These are phyloP conservation scores for Prunus davidiana DNA, from an alignment of 306 rosid genomes.

Conservation along the genomic window DNA sequence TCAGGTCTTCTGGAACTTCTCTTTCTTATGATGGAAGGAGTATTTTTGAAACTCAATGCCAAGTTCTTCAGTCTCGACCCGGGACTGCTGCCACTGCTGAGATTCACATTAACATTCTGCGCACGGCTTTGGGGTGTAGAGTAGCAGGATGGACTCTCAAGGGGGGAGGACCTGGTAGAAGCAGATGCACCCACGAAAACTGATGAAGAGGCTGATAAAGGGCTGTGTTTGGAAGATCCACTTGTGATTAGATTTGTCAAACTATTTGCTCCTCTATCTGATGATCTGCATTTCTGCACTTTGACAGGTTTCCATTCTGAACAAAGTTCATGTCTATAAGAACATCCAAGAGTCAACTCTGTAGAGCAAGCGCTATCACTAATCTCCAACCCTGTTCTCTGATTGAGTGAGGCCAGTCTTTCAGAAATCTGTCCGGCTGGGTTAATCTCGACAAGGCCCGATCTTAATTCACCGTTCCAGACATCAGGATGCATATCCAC, in stretches of 20 bases:
- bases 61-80: slow-evolving; percentile 38
- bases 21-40: slow-evolving; percentile 61
- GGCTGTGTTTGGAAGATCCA: neutral
- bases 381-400: slow-evolving; percentile 11
- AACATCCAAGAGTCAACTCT: slow-evolving; percentile 21
- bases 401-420: slow-evolving; percentile 26
- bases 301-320: slow-evolving; percentile 1
- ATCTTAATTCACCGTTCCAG: slow-evolving; percentile 1
- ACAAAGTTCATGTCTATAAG: slow-evolving; percentile 4
- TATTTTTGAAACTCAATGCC: slow-evolving; percentile 48
- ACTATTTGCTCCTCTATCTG: neutral
- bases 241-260: neutral
- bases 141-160: neutral
- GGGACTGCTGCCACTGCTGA: slow-evolving; percentile 31
- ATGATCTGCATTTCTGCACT: slow-evolving; percentile 2
- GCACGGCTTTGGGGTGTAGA: slow-evolving; percentile 17
- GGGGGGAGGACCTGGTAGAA: neutral
- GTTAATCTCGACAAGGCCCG: slow-evolving; percentile 9
- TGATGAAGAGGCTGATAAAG: neutral
- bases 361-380: slow-evolving; percentile 24
- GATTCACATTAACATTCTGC: neutral
- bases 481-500: neutral
- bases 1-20: slow-evolving; percentile 25
- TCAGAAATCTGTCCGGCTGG: slow-evolving; percentile 18
- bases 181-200: slow-evolving; percentile 1